Evolutionary conservation across 2,329 filamentous ascomycete genomes (phyloP).

Genomic region (Fusarium sp.): DNA sequence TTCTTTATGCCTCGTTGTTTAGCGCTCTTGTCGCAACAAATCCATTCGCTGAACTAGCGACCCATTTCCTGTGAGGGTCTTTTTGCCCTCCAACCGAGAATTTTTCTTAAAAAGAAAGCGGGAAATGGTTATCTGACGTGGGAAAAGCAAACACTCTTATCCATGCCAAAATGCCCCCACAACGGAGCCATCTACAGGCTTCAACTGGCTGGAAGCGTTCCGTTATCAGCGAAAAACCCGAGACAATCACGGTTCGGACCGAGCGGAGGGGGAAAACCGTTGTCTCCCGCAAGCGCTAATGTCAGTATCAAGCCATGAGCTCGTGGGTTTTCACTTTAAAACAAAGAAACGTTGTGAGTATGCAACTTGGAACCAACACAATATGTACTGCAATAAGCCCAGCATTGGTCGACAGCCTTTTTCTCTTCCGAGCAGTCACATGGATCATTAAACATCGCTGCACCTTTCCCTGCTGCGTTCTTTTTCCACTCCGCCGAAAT

Average conservation of each 20-base stretch:
- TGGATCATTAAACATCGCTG: background rate
- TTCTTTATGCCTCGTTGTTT: background rate
- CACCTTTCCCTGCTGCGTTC: background rate
- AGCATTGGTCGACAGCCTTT: background rate
- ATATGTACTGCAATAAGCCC: background rate
- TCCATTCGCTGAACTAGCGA: background rate
- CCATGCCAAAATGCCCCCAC: constrained; percentile 8
- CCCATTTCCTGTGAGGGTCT: background rate
- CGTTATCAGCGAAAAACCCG: background rate
- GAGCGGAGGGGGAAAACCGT: background rate
- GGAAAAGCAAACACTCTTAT: constrained; percentile 14
- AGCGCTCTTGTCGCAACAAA: background rate
- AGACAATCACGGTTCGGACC: constrained; percentile 19
- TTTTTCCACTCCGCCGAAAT: background rate
- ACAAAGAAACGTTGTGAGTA: background rate
- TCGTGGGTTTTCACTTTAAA: background rate
- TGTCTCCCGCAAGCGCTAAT: background rate
- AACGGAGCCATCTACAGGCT: background rate
- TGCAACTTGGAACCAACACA: background rate
- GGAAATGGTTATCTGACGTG: background rate
- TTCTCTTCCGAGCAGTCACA: background rate
- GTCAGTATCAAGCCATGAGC: background rate
- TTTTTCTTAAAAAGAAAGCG: background rate
- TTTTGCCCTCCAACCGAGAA: background rate
- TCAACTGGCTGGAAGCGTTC: background rate